Base-by-base conservation (phyloP, 768 basidiomycete genomes). In the Collybia sordida region DNA sequence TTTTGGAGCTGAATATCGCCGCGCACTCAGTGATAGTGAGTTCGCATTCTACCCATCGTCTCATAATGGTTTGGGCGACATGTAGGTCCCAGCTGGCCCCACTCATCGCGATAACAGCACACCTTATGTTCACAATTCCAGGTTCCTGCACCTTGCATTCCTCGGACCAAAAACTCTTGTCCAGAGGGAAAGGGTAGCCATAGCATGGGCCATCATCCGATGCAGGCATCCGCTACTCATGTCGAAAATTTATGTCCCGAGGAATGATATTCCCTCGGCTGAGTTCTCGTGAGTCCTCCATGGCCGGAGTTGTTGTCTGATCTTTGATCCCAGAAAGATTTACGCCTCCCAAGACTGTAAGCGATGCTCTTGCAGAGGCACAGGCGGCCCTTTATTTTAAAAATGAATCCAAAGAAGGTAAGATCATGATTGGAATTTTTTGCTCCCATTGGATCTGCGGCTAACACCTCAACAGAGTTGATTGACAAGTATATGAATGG, bases 401-500 rank as follows among this genome's bases (percentile, higher is more conserved):
- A 19, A 59, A 59, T 14, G 62, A 69, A 51, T 57, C 65, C n/a
- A 78, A 75, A 52, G 70, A 80, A 37, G 75, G 78, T 76, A 51
- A 37, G 72, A n/a, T 53, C 34, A 8, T 22, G 44, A 45, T 34
- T 42, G 11, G 5, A 18, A 34, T 6, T 18, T 48, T 6, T 15
- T 0, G 25, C 3, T 17, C 24, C 15, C 38, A n/a, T 38, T 3
- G 15, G 14, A 19, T 23, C 39, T 18, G 19, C 18, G 5, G 15
- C 6, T 46, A 31, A 49, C 24, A 46, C 8, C 12, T 18, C 0
- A 25, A 23, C 39, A 59, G 74, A 73, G 45, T 67, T 85, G 4
- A 78, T 86, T 52, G 71, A 77, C 31, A 51, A 59, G 1, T 86
- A 85, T 58, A 74, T 87, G 53, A 86, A 87, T 57, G 86, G 85